Evolutionary conservation across 352 stramenopile genomes (phyloP).

Genomic region (Phytopythium sindhum): DNA sequence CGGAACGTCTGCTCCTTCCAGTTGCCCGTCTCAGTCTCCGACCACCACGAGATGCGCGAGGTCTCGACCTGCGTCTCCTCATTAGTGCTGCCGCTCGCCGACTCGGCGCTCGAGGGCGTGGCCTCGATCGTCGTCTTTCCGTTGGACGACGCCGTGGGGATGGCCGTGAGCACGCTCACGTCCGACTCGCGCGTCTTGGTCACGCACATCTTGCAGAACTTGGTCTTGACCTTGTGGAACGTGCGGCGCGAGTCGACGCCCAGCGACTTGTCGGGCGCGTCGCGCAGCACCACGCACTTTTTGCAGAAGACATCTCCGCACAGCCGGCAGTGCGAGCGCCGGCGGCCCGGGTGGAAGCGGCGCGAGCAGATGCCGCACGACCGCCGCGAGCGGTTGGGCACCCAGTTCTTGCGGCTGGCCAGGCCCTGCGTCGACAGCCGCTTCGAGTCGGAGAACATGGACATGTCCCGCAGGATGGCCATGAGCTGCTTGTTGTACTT

Average conservation of each 20-base stretch:
- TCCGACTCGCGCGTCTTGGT: conserved; percentile 43
- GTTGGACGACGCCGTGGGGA: conserved; percentile 10
- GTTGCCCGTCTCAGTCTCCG: conserved; percentile 31
- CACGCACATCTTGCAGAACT: conserved; percentile 60
- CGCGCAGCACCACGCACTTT: conserved; percentile 63
- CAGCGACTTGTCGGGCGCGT: conserved; percentile 26
- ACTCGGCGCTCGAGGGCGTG: not conserved
- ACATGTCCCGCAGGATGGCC: conserved; percentile 49
- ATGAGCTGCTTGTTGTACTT: conserved; percentile 59
- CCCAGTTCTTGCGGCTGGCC: conserved; percentile 30
- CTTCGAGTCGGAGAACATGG: conserved; percentile 53
- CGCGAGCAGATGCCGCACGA: conserved; percentile 60
- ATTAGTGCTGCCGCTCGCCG: not conserved
- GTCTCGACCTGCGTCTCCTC: conserved; percentile 8
- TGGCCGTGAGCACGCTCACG: conserved; percentile 7
- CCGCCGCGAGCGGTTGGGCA: conserved; percentile 36
- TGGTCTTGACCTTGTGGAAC: conserved; percentile 50
- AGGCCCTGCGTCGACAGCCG: conserved; percentile 47
- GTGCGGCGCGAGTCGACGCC: conserved; percentile 21
- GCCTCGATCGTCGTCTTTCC: not conserved
- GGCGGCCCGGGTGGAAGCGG: conserved; percentile 47
- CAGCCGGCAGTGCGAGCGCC: conserved; percentile 66
- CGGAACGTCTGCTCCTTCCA: conserved; percentile 34
- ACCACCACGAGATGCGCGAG: conserved; percentile 39
- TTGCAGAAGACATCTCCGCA: conserved; percentile 74